Conservation (phyloP, 169 alveolate species). For the Condylostoma magnum region DNA sequence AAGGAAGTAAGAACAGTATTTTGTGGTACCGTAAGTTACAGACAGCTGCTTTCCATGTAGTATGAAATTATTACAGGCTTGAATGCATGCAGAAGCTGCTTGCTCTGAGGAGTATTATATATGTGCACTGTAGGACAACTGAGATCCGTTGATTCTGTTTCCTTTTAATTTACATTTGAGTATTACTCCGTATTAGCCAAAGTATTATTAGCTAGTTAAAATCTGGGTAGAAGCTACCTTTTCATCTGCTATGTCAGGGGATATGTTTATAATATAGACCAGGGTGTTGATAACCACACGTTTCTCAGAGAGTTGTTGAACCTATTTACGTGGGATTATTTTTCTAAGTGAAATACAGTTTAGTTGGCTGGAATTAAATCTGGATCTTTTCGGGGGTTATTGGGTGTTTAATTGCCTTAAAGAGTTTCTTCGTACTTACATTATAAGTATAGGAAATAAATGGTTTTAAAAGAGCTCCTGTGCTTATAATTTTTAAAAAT, state of each 20-base stretch:
- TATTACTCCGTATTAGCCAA: slow-evolving; percentile 46
- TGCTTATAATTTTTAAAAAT: too few relatives aligned
- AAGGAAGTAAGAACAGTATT: slow-evolving; percentile 67
- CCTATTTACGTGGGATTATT: too few relatives aligned
- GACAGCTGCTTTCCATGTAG: slow-evolving; percentile 32
- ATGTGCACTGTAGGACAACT: slow-evolving; percentile 62
- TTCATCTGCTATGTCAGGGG: slow-evolving; percentile 33
- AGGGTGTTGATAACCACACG: too few relatives aligned
- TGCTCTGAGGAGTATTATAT: slow-evolving; percentile 55
- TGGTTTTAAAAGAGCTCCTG: too few relatives aligned
- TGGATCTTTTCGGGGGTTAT: too few relatives aligned
- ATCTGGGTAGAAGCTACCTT: too few relatives aligned
- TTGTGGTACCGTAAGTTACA: slow-evolving; percentile 66
- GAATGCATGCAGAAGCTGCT: slow-evolving; percentile 60
- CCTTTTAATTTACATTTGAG: slow-evolving; percentile 35
- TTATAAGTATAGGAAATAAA: too few relatives aligned
- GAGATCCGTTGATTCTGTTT: slow-evolving; percentile 26
- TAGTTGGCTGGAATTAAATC: too few relatives aligned
- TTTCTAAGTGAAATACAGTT: too few relatives aligned
- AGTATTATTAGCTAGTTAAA: slow-evolving; percentile 31
- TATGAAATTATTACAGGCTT: slow-evolving; percentile 44
- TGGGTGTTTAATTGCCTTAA: too few relatives aligned
- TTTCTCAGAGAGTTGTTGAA: too few relatives aligned
- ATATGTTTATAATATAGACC: slow-evolving; percentile 42
- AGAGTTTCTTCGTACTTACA: too few relatives aligned